Percentiles rank a stretch among this genome's conserved stretches.
phyloP scores from a whole-genome alignment of 768 basidiomycete species.

The Exsudoporus frostii region DNA sequence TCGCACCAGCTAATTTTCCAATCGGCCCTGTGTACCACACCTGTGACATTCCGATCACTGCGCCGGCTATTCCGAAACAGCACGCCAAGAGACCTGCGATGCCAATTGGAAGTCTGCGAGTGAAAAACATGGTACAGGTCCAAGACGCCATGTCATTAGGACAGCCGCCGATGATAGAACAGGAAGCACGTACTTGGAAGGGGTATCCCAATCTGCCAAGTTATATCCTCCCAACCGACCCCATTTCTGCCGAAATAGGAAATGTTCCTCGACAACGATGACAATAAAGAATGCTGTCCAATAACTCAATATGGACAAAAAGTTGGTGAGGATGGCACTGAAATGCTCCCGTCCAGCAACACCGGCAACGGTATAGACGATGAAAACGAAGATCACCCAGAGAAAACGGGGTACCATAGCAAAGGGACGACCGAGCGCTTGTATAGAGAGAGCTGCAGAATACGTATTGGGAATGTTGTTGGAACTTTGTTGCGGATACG shows the following conservation, averaged over 20 bases:
- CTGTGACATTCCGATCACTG: constrained; percentile 52
- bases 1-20: constrained; percentile 39
- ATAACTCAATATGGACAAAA: constrained; percentile 43
- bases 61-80: constrained; percentile 45
- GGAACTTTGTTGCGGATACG: constrained; percentile 19
- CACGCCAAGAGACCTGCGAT: constrained; percentile 46
- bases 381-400: constrained; percentile 42
- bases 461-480: constrained; percentile 45
- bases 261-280: constrained; percentile 45
- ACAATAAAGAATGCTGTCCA: constrained; percentile 48
- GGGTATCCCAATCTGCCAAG: constrained; percentile 45
- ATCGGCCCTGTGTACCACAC: constrained; percentile 52
- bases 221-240: constrained; percentile 50
- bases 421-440: constrained; percentile 42
- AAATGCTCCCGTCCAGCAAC: constrained; percentile 45
- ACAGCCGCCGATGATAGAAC: neutral
- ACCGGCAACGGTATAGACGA: constrained; percentile 38
- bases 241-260: constrained; percentile 38
- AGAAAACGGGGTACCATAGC: constrained; percentile 43
- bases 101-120: constrained; percentile 43
- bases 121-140: neutral
- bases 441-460: constrained; percentile 45
- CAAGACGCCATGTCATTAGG: neutral
- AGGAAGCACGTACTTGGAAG: constrained; percentile 28
- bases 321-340: constrained; percentile 40